These are phyloP conservation scores for Parietichytrium sp. DNA, from an alignment of 108 stramenopile genomes.

Conservation along the genomic window DNA sequence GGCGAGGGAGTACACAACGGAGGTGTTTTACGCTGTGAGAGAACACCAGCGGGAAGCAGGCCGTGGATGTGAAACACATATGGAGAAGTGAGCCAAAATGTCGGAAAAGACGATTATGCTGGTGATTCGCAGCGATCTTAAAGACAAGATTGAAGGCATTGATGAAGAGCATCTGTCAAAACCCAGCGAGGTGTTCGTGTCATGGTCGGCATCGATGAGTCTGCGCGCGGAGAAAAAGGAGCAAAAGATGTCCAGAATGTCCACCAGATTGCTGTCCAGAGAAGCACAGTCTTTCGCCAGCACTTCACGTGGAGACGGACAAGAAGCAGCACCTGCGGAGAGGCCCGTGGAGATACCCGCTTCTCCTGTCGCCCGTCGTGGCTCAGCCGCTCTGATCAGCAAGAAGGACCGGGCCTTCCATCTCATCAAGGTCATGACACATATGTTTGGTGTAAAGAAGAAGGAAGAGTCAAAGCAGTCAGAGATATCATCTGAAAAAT, in stretches of 20 bases:
- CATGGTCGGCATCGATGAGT: not conserved
- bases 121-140: too few relatives aligned
- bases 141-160: too few relatives aligned
- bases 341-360: not conserved
- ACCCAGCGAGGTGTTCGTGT: too few relatives aligned
- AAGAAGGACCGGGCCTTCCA: not conserved
- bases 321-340: not conserved
- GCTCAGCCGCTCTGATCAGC: not conserved
- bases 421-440: conserved; percentile 8
- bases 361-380: not conserved
- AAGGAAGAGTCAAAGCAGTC: not conserved
- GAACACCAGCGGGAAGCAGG: too few relatives aligned
- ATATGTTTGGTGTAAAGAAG: not conserved
- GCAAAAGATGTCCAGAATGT: too few relatives aligned
- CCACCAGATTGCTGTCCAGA: not conserved
- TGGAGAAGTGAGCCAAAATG: too few relatives aligned
- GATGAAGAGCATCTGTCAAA: too few relatives aligned
- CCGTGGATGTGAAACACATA: too few relatives aligned
- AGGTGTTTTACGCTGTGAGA: too few relatives aligned
- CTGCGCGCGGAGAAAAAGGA: not conserved
- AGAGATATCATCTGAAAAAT: not conserved
- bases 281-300: not conserved
- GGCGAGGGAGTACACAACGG: too few relatives aligned
- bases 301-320: not conserved
- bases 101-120: too few relatives aligned